Percentiles rank a stretch among this genome's conserved stretches.
These are phyloP conservation scores for Trichoderma sp. DNA, from an alignment of 2,329 filamentous ascomycete species.

Conservation along the genomic window DNA sequence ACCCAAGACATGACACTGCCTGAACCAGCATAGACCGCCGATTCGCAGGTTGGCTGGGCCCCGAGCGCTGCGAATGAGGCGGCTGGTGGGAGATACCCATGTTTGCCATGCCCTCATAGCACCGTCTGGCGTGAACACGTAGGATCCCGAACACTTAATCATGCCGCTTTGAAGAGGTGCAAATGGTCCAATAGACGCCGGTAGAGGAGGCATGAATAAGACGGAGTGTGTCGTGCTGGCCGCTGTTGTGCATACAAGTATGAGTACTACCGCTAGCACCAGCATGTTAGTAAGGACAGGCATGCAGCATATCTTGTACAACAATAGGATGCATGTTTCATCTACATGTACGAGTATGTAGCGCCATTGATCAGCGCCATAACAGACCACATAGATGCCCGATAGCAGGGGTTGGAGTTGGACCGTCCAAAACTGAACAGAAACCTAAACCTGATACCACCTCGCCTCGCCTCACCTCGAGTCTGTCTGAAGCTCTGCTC, in stretches of 20 bases:
- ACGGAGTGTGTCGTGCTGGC: not conserved
- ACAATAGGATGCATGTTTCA: constrained; percentile 17
- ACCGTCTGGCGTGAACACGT: constrained; percentile 18
- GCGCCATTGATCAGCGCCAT: not conserved
- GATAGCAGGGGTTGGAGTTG: not conserved
- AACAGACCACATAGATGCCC: not conserved
- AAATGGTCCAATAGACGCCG: not conserved
- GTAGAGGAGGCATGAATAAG: not conserved
- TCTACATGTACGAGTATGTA: not conserved
- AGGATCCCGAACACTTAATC: not conserved
- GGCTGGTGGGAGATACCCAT: not conserved
- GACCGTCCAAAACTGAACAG: not conserved
- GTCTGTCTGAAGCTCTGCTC: not conserved
- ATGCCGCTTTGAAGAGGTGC: not conserved
- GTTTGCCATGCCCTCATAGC: not conserved
- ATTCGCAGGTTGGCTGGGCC: constrained; percentile 1
- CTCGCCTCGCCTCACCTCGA: not conserved
- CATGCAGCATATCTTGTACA: constrained; percentile 15
- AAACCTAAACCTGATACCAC: not conserved
- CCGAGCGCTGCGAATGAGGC: constrained; percentile 1
- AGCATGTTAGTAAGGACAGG: not conserved
- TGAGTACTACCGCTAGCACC: not conserved
- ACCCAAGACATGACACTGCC: not conserved
- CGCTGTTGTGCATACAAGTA: not conserved
- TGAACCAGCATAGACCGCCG: not conserved